Evolutionary conservation across 768 basidiomycete species (phyloP).

Genomic region (Agaricus subrufescens): DNA sequence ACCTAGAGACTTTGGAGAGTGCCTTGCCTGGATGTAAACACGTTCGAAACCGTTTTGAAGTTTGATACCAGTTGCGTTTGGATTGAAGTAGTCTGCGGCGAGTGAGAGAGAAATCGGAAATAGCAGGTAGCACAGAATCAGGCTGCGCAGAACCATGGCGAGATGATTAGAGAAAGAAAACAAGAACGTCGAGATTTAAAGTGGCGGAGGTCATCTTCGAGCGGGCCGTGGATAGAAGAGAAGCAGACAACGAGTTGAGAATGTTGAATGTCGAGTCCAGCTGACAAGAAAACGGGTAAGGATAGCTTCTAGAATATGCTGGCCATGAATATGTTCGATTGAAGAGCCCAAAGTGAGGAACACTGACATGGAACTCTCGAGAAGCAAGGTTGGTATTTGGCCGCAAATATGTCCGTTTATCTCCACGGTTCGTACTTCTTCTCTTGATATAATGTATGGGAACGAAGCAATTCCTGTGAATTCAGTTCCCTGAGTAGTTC

Average conservation of each 20-base stretch:
- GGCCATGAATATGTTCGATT: too few relatives aligned
- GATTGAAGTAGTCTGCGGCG: constrained; percentile 16
- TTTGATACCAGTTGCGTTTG: constrained; percentile 27
- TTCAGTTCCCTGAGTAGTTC: too few relatives aligned
- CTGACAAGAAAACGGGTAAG: neutral
- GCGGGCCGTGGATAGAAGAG: constrained; percentile 3
- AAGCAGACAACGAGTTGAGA: neutral
- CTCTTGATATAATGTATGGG: too few relatives aligned
- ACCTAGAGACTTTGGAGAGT: neutral
- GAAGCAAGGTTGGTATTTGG: neutral
- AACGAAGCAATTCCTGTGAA: too few relatives aligned
- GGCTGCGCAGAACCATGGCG: neutral
- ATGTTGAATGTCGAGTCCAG: neutral
- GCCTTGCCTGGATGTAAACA: constrained; percentile 26
- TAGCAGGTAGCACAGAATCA: neutral
- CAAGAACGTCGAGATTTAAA: neutral
- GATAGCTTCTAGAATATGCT: too few relatives aligned
- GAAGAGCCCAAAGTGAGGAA: too few relatives aligned
- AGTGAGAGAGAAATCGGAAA: constrained; percentile 1
- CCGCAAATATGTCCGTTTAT: too few relatives aligned
- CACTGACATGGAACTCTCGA: neutral
- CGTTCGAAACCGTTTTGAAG: constrained; percentile 30
- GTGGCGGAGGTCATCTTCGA: neutral
- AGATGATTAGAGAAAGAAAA: neutral
- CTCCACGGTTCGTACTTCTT: too few relatives aligned